Evolutionary conservation across 176 grass and related monocot genomes (phyloP), one percentile per base, ranked within the genome.

Genomic region (Miscanthus lutarioriparius): DNA sequence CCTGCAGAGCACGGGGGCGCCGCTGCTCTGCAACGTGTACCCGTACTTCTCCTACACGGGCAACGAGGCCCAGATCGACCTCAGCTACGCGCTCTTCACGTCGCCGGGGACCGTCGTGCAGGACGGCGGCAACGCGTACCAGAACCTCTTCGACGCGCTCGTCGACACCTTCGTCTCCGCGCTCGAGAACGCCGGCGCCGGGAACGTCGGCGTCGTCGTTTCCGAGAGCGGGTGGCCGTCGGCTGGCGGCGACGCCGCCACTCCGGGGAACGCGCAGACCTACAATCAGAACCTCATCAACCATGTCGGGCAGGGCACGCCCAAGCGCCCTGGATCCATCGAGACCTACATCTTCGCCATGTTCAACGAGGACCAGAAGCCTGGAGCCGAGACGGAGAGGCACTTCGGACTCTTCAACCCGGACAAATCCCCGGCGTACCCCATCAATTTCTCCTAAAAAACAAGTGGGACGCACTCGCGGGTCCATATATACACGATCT

Each of bases 211-310:
- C 1, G 25, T 97, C 27, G 87, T 94, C 20, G 91, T 91, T 39
- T 91, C 91, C 0, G 91, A 94, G 89, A 94, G 64, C 1, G 89
- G 94, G 1, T 92, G 94, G 94, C 91, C 94, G 4, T 90, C 94
- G 1, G 87, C 37, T 0, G 89, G 87, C 2, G 76, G 67, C 3
- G 25, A 64, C 5, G 79, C 36, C 2, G 87, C 89, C 6, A 72
- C 82, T 13, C 1, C 77, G 2, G 70, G 17, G 48, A 97, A 92
- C 43, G 91, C 87, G 6, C 77, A 32, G 71, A 92, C 79, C 1
- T 97, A 91, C 78, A 92, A 97, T 67, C 91, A 97, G 82, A 91
- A 97, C 43, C 69, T 94, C 45, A 68, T 94, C 61, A 33, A 77
- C 10, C 91, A 88, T 33, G 87, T 97, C 0, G 3, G 30, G 0